Evolutionary conservation across 2,329 filamentous ascomycete genomes (phyloP), one percentile per base, ranked within the genome.

Genomic region (Colletotrichum limetticola): DNA sequence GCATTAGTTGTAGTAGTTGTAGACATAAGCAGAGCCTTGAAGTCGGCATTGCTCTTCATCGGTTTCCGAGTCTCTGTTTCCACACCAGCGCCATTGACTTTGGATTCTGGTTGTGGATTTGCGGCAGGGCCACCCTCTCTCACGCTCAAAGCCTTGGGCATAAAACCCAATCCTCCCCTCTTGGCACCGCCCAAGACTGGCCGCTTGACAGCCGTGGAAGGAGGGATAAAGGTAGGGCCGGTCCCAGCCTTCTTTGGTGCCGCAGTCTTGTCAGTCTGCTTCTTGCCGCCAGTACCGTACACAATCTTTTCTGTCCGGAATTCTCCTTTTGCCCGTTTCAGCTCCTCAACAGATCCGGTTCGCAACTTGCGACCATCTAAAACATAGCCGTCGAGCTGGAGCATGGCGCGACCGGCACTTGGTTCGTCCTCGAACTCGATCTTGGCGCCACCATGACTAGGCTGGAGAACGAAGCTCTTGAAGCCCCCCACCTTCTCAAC

Each of bases 401-500:
- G 79, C n/a, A 90, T 86, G 1, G 93, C 93, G 78, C 90, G 93
- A 30, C 95, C 95, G 0, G 93, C 93, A 46, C 91, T 88, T 2
- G 91, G 86, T 2, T 92, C 87, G 63, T 94, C 91, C 2, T 85
- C 85, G 78, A 94, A 98, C 79, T 98, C 97, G 49, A 98, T 88
- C 67, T 96, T 93, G 5, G 95, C 97, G 14, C 95, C 95, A 71
- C 92, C 91, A 74, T 97, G 94, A 72, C 95, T 90, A 1, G 95
- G 94, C 58, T 95, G 91, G 12, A 98, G 87, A 14, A 93, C 87
- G 4, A 98, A 87, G 81, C 95, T 96, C 75, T 92, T 87, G 28
- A 98, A 87, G 1, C 87, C 82, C 0, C 95, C 95, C 57, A 92
- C 88, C 1, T 91, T 88, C 76, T 95, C 92, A 9, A 93, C 91